Conservation (phyloP, 805 yeast genomes). For the Starmerella ratchasimensis region DNA sequence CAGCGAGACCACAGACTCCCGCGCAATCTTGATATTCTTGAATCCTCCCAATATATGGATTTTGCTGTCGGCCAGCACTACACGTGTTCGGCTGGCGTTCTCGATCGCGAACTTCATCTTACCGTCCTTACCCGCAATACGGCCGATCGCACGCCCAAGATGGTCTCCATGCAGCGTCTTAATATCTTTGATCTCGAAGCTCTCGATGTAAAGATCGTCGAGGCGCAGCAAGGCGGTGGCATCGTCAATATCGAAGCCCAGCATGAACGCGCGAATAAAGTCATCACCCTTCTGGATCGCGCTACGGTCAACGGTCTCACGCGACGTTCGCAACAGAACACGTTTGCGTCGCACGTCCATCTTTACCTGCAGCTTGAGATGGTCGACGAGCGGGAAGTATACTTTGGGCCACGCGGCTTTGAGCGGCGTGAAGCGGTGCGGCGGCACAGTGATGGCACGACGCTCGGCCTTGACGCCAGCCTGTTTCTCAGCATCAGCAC, state of each 20-base stretch:
- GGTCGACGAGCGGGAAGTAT: conserved; percentile 91
- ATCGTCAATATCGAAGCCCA: conserved; percentile 95
- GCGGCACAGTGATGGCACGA: conserved; percentile 87
- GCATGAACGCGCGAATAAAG: conserved; percentile 84
- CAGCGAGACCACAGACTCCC: conserved; percentile 87
- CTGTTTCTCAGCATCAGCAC: conserved; percentile 52
- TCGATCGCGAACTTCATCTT: conserved; percentile 97
- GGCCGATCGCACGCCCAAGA: conserved; percentile 95
- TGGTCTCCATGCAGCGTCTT: conserved; percentile 93
- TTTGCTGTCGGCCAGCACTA: conserved; percentile 91
- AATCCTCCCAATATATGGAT: conserved; percentile 96
- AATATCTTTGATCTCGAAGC: conserved; percentile 93
- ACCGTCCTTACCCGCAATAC: conserved; percentile 99
- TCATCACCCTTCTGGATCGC: conserved; percentile 98
- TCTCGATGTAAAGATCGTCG: conserved; percentile 92
- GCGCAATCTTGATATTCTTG: conserved; percentile 95
- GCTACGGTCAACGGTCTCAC: conserved; percentile 75
- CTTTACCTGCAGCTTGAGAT: conserved; percentile 84
- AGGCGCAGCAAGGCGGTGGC: conserved; percentile 86
- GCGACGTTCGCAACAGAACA: conserved; percentile 75
- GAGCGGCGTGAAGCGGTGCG: conserved; percentile 92
- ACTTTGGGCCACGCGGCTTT: conserved; percentile 84
- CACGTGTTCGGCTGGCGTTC: conserved; percentile 95
- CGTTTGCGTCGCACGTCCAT: conserved; percentile 75
- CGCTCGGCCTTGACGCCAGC: conserved; percentile 65